Percentiles rank a stretch among this genome's conserved stretches.
Conservation (phyloP, 1,284 basidiomycete genomes). For the Exobasidium cylindrosporum region DNA sequence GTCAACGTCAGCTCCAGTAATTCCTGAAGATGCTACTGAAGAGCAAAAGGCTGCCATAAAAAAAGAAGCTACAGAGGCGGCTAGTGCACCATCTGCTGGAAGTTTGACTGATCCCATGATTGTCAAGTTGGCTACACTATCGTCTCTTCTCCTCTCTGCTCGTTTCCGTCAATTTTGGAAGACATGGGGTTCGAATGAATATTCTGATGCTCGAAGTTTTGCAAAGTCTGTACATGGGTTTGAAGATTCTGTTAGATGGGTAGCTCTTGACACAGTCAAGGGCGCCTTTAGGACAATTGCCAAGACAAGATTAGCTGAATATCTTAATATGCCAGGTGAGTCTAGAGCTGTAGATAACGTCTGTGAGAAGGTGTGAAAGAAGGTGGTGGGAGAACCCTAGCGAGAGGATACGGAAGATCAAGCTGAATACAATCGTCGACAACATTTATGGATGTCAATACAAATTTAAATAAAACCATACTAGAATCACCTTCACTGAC, state of each 20-base stretch:
- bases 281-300: conserved; percentile 75
- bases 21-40: conserved; percentile 24
- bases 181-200: conserved; percentile 58
- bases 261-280: conserved; percentile 72
- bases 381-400: no score
- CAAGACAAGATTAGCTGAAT: conserved; percentile 67
- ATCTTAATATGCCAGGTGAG: conserved; percentile 69
- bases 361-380: no score
- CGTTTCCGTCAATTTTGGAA: conserved; percentile 88
- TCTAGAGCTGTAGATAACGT: no score
- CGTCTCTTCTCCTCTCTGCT: conserved; percentile 76
- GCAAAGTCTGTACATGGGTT: conserved; percentile 77
- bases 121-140: conserved; percentile 70
- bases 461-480: no score
- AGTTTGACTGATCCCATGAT: conserved; percentile 61
- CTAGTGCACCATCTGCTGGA: conserved; percentile 32
- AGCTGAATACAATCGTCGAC: no score
- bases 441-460: no score
- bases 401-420: no score
- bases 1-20: conserved; percentile 18
- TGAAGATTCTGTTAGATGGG: conserved; percentile 72
- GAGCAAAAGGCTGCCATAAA: conserved; percentile 21
- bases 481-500: conserved; percentile 1
- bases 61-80: conserved; percentile 61
- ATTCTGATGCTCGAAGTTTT: conserved; percentile 75